Evolutionary conservation across 768 basidiomycete genomes (phyloP).

Genomic region (Panus rudis): DNA sequence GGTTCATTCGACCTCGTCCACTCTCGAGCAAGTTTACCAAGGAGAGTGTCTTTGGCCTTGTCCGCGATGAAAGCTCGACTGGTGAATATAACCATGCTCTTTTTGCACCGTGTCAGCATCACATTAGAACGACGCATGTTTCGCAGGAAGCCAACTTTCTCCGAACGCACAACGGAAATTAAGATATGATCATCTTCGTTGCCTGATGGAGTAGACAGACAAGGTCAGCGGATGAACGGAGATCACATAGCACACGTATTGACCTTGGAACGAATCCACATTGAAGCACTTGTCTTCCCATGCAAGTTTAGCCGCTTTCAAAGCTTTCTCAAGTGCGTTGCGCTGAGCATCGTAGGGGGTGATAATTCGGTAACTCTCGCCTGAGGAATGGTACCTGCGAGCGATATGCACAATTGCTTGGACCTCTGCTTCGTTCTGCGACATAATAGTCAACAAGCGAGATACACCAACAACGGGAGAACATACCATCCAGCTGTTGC

Average conservation of each 20-base stretch:
- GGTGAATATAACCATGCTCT: constrained; percentile 25
- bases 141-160: constrained; percentile 23
- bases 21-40: constrained; percentile 19
- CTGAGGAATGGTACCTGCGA: constrained; percentile 7
- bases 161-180: constrained; percentile 26
- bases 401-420: constrained; percentile 18
- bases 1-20: no score
- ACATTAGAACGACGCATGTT: constrained; percentile 26
- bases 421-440: constrained; percentile 24
- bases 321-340: constrained; percentile 15
- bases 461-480: neutral
- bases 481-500: constrained; percentile 32
- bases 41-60: constrained; percentile 13
- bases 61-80: constrained; percentile 18
- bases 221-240: neutral
- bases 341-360: constrained; percentile 32
- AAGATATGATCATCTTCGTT: constrained; percentile 29
- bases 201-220: constrained; percentile 12
- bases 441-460: constrained; percentile 12
- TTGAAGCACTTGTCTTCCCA: constrained; percentile 26
- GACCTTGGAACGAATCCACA: constrained; percentile 32
- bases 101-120: constrained; percentile 29
- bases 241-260: neutral
- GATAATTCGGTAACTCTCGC: constrained; percentile 23
- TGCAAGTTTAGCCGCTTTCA: constrained; percentile 17